Base-by-base conservation (phyloP, 176 grass and related monocot species). In the Ensete ventricosum region DNA sequence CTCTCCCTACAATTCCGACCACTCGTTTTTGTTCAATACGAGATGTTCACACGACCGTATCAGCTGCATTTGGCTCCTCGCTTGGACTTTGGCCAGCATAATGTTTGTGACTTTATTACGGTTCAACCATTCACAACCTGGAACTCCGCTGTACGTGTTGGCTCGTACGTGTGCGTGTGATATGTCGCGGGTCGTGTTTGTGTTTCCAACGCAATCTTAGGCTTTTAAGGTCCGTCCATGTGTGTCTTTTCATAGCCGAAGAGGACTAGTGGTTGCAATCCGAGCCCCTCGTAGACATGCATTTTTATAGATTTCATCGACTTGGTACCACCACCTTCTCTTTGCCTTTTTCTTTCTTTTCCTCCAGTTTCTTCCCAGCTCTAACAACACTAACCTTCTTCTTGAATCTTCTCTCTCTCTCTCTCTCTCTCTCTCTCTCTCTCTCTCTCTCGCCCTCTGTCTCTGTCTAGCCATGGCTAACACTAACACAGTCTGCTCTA, bases 401-500 rank as follows among this genome's bases (percentile, higher is more conserved):
- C 34, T n/a, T 17, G 19, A 6, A 17, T 19, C 16, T 8, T n/a
- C 8, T n/a, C 57, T 59, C 17, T n/a, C n/a, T n/a, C n/a, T n/a
- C n/a, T n/a, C n/a, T n/a, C n/a, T n/a, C 16, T 8, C 17, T 9
- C 57, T 21, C 57, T n/a, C 57, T 59, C 57, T 59, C 14, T 59
- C 2, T 59, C 14, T 59, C 57, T 58, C 55, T 7, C 55, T 12
- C 10, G 22, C 49, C 86, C 87, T 81, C 76, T 79, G 17, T 17
- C 75, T 22, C 72, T 83, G 2, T 55, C 54, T 17, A 6, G 75
- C 68, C 76, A 80, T 80, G 78, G 78, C 43, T 13, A 51, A 73
- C 50, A 50, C 74, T 69, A 72, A 80, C 75, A 82, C 75, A 7
- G 90, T 91, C 64, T 99, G 96, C 72, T 83, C 90, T 77, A 99